Base-by-base conservation (phyloP, 2,329 filamentous ascomycete genomes). In the Samsoniella hepiali region DNA sequence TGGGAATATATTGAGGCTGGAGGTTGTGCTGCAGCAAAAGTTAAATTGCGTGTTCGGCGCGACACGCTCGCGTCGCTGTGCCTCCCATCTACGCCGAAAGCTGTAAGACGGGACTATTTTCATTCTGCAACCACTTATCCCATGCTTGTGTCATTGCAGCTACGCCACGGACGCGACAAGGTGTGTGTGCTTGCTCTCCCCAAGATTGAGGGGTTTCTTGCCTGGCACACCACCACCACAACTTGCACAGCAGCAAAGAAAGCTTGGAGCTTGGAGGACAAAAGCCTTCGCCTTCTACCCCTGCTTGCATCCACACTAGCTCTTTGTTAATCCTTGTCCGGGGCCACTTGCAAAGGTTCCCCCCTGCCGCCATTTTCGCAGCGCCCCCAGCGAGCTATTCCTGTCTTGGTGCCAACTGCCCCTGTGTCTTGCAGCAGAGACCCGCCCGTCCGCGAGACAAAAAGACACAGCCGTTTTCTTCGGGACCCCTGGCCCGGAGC, bases 381-480 rank as follows among this genome's bases (percentile, higher is more conserved):
- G 51, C 51, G 34, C 27, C 31, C 17, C 31, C n/a, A 55, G 47
- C 47, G 47, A 54, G 58, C 50, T 61, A 61, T 61, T 54, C 58
- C 58, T 54, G 45, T 61, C 50, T 36, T 45, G 58, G 58, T 38
- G 15, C n/a, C 13, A 36, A 22, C 22, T 36, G 22, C 58, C 58
- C 40, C 40, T 60, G 58, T 61, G 58, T 61, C 58, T 61, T 61
- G 58, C 58, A 61, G 50, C 11, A 31, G 36, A 15, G 38, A 13
- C 38, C 11, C 38, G 38, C 38, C 11, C 15, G 32, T 51, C 49
- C 38, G 36, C 58, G 38, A 61, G 17, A 50, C 29, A 31, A 15
- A 36, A 29, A 61, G 27, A 38, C 31, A 31, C 42, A 27, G 58
- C 38, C 58, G 58, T 61, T 47, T 27, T 32, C 31, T 38, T 61